Evolutionary conservation across 345 rosid genomes (phyloP).

Genomic region (Aegle marmelos): DNA sequence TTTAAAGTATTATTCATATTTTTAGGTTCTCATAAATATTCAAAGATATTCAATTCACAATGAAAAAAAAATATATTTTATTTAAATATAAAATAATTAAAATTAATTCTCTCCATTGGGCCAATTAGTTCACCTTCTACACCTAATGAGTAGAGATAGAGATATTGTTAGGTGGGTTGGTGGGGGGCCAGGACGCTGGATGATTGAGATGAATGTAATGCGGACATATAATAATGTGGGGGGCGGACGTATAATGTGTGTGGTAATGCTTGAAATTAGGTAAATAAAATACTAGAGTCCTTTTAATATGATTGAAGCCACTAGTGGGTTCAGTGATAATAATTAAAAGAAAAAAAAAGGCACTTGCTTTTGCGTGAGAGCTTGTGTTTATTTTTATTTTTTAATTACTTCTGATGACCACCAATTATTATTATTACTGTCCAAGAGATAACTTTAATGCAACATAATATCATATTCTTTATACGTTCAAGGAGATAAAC

Average conservation of each 20-base stretch:
- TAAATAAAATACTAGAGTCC: background rate
- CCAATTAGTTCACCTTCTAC: too few species aligned
- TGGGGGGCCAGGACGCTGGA: conserved; percentile 3
- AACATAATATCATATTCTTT: background rate
- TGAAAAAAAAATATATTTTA: accelerated
- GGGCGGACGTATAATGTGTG: background rate
- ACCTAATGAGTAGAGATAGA: too few species aligned
- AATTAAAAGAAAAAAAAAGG: too few species aligned
- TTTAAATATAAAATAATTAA: too few species aligned
- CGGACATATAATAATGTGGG: background rate
- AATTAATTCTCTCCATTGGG: too few species aligned
- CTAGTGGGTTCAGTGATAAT: conserved; percentile 17
- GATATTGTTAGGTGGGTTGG: background rate
- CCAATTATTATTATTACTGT: background rate
- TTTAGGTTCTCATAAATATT: too few species aligned
- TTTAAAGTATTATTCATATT: accelerated
- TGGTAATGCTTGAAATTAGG: conserved; percentile 2
- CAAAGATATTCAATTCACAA: too few species aligned
- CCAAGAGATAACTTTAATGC: conserved; percentile 5
- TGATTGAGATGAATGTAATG: background rate
- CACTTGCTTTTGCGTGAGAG: background rate
- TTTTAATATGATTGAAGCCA: conserved; percentile 1
- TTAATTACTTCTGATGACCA: background rate
- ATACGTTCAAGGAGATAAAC: background rate
- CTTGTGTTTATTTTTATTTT: background rate